Conservation (phyloP, 768 basidiomycete genomes). For the Suillus tomentosus region DNA sequence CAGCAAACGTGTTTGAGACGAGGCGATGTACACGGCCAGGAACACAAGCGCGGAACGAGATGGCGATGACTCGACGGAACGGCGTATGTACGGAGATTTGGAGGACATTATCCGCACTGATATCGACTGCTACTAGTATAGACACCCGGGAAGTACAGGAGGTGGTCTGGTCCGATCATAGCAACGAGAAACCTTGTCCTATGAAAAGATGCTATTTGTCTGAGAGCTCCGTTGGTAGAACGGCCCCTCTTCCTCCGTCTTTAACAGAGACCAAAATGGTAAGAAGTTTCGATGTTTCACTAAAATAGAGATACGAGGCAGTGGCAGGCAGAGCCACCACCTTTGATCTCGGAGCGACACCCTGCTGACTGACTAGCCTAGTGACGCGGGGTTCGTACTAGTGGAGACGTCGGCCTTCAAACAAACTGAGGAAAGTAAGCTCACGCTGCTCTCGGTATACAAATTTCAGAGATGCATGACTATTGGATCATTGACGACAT, state of each 20-base stretch:
- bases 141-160: not conserved
- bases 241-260: too few relatives aligned
- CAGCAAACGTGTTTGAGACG: not conserved
- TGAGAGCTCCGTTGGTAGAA: not conserved
- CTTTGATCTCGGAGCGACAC: not conserved
- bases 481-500: not conserved
- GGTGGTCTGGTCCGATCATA: not conserved
- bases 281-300: not conserved
- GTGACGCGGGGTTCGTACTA: not conserved
- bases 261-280: too few relatives aligned
- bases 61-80: constrained; percentile 7
- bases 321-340: not conserved
- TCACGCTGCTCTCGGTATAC: not conserved
- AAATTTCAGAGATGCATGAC: not conserved
- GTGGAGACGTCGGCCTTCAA: not conserved
- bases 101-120: not conserved
- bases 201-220: not conserved
- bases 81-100: not conserved
- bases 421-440: not conserved
- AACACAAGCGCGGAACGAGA: not conserved
- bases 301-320: not conserved
- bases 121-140: not conserved
- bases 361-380: not conserved
- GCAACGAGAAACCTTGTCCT: not conserved
- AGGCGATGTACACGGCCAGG: not conserved